A percentile compares a stretch with the other conserved stretches of the same genome.
Conservation (phyloP, 768 basidiomycete genomes). For the Suillus tomentosus region DNA sequence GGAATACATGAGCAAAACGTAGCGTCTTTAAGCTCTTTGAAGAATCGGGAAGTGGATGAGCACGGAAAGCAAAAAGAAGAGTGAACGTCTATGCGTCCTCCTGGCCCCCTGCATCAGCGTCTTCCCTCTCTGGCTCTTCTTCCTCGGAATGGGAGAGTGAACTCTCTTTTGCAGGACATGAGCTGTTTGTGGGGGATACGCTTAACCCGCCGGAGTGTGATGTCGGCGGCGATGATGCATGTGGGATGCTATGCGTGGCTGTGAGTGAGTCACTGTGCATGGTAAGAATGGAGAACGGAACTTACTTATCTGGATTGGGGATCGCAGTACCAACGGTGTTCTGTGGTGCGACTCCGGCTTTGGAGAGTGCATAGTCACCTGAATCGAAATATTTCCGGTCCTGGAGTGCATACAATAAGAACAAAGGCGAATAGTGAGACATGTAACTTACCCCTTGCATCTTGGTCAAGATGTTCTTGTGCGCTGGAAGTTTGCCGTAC, state of each 20-base stretch:
- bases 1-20: conserved; percentile 9
- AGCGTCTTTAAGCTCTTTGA: conserved; percentile 9
- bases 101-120: conserved; percentile 18
- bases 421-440: not conserved
- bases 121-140: conserved; percentile 22
- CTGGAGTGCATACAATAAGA: conserved; percentile 42
- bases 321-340: conserved; percentile 93
- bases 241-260: conserved; percentile 68
- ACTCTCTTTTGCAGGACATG: conserved; percentile 67
- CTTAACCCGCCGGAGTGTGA: conserved; percentile 59
- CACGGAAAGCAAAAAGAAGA: not conserved
- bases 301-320: conserved; percentile 96
- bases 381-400: conserved; percentile 99
- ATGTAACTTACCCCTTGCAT: conserved; percentile 81
- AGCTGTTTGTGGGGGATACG: conserved; percentile 73
- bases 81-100: conserved; percentile 20
- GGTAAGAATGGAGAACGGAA: conserved; percentile 16
- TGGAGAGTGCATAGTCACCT: conserved; percentile 96
- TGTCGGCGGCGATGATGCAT: conserved; percentile 74
- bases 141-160: conserved; percentile 36
- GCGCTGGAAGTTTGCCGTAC: conserved; percentile 92
- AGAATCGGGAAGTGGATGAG: too few species aligned
- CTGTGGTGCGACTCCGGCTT: conserved; percentile 90
- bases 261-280: conserved; percentile 4
- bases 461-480: conserved; percentile 91